Percentiles rank a stretch among this genome's conserved stretches.
phyloP scores from a whole-genome alignment of 164 flowering plant genomes.

The Liquidambar formosana region DNA sequence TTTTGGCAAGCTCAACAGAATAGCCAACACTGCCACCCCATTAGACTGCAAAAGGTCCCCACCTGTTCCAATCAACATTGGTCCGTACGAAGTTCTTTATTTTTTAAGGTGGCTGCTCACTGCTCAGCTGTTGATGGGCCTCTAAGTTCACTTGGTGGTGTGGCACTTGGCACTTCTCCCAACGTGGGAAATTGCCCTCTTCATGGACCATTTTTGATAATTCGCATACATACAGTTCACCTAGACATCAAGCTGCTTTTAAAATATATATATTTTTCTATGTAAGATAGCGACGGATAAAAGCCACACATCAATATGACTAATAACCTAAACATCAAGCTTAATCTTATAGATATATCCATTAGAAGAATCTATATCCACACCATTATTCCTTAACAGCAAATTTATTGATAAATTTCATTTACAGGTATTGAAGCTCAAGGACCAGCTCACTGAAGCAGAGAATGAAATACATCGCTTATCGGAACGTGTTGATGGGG shows the following conservation, averaged over 20 bases:
- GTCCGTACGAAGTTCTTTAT: constrained; percentile 27
- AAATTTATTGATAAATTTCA: neutral
- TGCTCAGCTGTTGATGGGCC: too few species aligned
- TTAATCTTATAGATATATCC: too few species aligned
- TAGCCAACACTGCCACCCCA: constrained; percentile 28
- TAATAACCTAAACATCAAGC: too few species aligned
- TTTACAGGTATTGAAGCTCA: constrained; percentile 55
- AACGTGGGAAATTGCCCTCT: neutral
- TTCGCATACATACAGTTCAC: neutral
- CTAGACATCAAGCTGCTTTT: too few species aligned
- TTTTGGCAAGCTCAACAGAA: too few species aligned
- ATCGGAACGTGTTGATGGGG: constrained; percentile 31
- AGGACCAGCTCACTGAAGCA: constrained; percentile 50
- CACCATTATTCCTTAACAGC: too few species aligned
- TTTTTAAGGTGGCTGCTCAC: constrained; percentile 18
- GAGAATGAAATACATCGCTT: constrained; percentile 50
- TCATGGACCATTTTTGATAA: neutral
- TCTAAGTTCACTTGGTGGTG: constrained; percentile 6
- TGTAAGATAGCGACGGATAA: too few species aligned
- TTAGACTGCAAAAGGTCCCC: constrained; percentile 13
- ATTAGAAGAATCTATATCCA: too few species aligned
- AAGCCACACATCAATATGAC: too few species aligned
- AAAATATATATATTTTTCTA: too few species aligned
- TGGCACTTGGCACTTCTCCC: constrained; percentile 7
- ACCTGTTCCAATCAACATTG: neutral